A percentile compares a stretch with the other conserved stretches of the same genome.
These are phyloP conservation scores for Nepenthes mirabilis DNA, from an alignment of 148 eudicot species.

Conservation along the genomic window DNA sequence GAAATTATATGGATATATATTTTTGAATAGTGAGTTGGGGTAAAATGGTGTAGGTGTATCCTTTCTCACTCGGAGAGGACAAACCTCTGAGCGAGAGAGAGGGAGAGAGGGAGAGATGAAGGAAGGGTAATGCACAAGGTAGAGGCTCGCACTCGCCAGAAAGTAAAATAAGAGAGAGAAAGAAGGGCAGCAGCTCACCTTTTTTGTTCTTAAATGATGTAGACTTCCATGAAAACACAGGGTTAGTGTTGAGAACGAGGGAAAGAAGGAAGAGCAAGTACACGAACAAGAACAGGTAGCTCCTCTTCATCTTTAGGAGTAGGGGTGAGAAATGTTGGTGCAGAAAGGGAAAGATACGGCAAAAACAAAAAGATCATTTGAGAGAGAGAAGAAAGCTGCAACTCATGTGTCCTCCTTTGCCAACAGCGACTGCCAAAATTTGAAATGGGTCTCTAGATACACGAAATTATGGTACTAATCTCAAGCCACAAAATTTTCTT, in stretches of 20 bases:
- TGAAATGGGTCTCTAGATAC: background rate
- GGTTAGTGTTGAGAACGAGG: background rate
- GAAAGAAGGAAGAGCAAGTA: background rate
- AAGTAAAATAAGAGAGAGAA: slow-evolving; percentile 3
- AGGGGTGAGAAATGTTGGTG: too few species aligned
- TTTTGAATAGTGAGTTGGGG: too few species aligned
- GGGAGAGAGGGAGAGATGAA: background rate
- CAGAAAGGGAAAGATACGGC: too few species aligned
- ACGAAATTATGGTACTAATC: background rate
- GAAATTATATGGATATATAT: too few species aligned
- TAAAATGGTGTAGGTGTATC: too few species aligned
- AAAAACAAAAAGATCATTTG: background rate
- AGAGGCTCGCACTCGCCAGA: background rate
- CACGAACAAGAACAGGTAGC: background rate
- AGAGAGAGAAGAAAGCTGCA: background rate
- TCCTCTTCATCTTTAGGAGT: background rate
- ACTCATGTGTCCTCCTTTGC: too few species aligned
- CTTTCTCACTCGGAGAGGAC: too few species aligned
- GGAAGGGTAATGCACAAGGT: background rate
- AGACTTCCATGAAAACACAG: slow-evolving; percentile 13
- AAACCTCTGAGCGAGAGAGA: background rate
- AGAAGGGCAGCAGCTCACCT: slow-evolving; percentile 7
- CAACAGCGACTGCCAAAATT: slow-evolving; percentile 1
- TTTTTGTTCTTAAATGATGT: slow-evolving; percentile 15
- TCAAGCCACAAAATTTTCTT: background rate